A percentile compares a stretch with the other conserved stretches of the same genome.
phyloP scores from a whole-genome alignment of 441 rosid genomes.

The Erodium texanum region DNA sequence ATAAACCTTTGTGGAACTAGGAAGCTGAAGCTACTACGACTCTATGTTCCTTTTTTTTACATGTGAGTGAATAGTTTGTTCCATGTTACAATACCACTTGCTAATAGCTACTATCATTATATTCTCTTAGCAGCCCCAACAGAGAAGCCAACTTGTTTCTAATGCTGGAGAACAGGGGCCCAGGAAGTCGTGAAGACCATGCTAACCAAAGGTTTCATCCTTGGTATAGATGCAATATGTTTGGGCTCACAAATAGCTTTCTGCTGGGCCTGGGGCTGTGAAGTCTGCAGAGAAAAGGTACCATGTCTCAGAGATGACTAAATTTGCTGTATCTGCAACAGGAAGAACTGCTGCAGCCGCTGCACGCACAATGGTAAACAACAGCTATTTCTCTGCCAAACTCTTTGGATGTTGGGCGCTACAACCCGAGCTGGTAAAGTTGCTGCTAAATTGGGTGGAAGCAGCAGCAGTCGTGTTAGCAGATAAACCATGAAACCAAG shows the following conservation, averaged over 20 bases:
- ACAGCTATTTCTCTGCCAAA: slow-evolving; percentile 53
- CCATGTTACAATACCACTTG: no score
- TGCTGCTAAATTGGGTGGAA: slow-evolving; percentile 34
- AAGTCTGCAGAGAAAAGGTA: slow-evolving; percentile 42
- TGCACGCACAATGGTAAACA: slow-evolving; percentile 40
- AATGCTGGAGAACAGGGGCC: no score
- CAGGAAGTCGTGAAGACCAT: no score
- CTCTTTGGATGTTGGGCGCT: slow-evolving; percentile 52
- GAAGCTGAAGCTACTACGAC: slow-evolving; percentile 32
- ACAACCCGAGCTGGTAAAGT: slow-evolving; percentile 43
- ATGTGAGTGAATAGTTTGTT: no score
- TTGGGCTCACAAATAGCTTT: no score
- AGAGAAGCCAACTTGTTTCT: no score
- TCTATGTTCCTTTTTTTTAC: no score
- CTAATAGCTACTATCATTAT: no score
- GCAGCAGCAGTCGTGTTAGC: slow-evolving; percentile 22
- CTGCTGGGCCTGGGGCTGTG: slow-evolving; percentile 42
- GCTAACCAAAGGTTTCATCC: no score
- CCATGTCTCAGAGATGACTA: slow-evolving; percentile 40
- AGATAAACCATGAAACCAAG: background rate
- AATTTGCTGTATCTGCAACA: slow-evolving; percentile 38
- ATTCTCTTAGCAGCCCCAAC: no score
- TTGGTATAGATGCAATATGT: no score
- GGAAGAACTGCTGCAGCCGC: slow-evolving; percentile 48
- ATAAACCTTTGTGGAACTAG: no score